phyloP scores from a whole-genome alignment of 2,329 filamentous ascomycete species.

The Fusarium mundagurra region DNA sequence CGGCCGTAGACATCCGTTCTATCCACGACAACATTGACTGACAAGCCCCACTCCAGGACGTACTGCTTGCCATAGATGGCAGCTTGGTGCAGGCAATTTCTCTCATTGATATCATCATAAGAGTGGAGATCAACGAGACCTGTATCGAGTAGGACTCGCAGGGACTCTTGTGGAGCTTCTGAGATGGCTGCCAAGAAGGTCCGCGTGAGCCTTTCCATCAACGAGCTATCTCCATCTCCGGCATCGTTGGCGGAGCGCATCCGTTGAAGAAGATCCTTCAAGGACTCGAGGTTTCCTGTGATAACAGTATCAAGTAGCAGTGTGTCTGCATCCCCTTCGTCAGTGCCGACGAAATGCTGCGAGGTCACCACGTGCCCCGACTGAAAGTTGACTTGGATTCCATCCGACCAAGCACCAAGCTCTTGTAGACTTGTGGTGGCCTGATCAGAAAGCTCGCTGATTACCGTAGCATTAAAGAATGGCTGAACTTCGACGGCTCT shows the following conservation, averaged over 20 bases:
- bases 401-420: slow-evolving; percentile 95
- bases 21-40: slow-evolving; percentile 77
- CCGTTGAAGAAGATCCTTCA: slow-evolving; percentile 83
- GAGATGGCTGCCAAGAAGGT: slow-evolving; percentile 92
- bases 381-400: slow-evolving; percentile 89
- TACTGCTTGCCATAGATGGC: slow-evolving; percentile 88
- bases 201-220: slow-evolving; percentile 82
- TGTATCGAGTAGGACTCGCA: slow-evolving; percentile 81
- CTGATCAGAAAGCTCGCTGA: slow-evolving; percentile 95
- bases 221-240: slow-evolving; percentile 64
- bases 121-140: slow-evolving; percentile 88
- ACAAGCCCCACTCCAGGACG: slow-evolving; percentile 80
- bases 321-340: slow-evolving; percentile 90
- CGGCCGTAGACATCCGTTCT: slow-evolving; percentile 93
- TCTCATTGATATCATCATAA: slow-evolving; percentile 96
- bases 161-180: slow-evolving; percentile 80
- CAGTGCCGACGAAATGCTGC: slow-evolving; percentile 74
- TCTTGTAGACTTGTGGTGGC: slow-evolving; percentile 96
- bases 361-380: slow-evolving; percentile 72
- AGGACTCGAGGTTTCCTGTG: slow-evolving; percentile 77
- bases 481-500: slow-evolving; percentile 96
- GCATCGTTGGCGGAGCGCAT: slow-evolving; percentile 67
- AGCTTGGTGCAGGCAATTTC: slow-evolving; percentile 96
- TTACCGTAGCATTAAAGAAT: slow-evolving; percentile 97
- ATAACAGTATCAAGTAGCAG: slow-evolving; percentile 89